phyloP scores from a whole-genome alignment of 2,329 filamentous ascomycete species.

The Celoporthe dispersa region DNA sequence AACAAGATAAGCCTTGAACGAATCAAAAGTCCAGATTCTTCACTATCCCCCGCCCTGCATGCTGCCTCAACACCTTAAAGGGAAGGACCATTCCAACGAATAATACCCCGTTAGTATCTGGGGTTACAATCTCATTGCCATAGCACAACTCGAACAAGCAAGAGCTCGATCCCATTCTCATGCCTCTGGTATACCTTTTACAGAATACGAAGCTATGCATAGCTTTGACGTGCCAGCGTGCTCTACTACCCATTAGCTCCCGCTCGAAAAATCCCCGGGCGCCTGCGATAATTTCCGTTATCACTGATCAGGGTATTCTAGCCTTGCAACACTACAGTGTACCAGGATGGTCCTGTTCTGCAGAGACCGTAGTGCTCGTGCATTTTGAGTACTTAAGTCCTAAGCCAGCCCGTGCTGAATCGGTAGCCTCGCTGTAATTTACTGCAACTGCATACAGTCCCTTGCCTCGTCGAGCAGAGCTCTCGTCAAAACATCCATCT shows the following conservation, averaged over 20 bases:
- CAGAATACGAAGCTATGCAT: neutral
- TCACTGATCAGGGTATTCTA: neutral
- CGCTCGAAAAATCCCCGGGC: neutral
- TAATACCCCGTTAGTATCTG: neutral
- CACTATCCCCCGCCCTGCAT: neutral
- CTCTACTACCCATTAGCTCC: neutral
- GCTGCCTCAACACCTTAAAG: neutral
- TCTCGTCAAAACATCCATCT: neutral
- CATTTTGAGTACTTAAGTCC: neutral
- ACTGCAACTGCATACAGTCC: too few species aligned
- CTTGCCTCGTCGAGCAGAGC: neutral
- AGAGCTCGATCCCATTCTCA: neutral
- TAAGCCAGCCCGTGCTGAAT: neutral
- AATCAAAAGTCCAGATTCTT: neutral
- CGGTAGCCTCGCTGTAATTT: neutral
- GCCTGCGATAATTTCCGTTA: neutral
- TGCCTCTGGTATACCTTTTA: neutral
- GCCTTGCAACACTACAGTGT: neutral
- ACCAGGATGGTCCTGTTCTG: neutral
- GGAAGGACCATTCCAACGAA: neutral
- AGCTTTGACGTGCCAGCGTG: neutral
- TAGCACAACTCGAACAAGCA: neutral
- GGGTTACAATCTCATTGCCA: neutral
- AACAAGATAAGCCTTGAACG: neutral
- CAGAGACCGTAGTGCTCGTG: neutral